Percentiles rank a stretch among this genome's conserved stretches.
Evolutionary conservation across 202 grass and related monocot species (phyloP).

Genomic region (Bolboschoenoplectus hybrid): DNA sequence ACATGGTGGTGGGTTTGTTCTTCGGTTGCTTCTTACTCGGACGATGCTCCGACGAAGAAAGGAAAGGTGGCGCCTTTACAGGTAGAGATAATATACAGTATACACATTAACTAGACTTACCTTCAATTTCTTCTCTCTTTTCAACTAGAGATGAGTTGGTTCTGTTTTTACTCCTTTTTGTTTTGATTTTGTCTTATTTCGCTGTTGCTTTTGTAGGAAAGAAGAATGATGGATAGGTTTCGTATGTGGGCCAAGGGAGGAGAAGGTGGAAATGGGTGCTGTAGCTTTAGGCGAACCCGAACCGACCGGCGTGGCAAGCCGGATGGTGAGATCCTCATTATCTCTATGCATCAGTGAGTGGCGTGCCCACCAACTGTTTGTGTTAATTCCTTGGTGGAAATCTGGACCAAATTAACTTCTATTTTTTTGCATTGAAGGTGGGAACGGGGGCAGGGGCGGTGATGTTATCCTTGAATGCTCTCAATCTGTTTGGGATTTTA

Average conservation of each 20-base stretch:
- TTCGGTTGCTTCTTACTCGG: neutral
- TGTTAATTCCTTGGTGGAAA: conserved; percentile 37
- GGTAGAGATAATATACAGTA: neutral
- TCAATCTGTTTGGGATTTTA: conserved; percentile 83
- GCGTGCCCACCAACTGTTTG: conserved; percentile 21
- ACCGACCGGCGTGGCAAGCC: conserved; percentile 59
- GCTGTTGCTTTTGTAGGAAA: conserved; percentile 46
- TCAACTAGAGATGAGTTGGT: neutral
- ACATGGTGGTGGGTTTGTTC: conserved; percentile 24
- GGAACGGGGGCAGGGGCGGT: conserved; percentile 83
- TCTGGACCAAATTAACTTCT: neutral
- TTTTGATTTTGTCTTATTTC: neutral
- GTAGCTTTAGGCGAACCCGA: conserved; percentile 70
- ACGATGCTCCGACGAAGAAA: conserved; percentile 34
- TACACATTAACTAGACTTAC: neutral
- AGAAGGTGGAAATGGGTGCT: conserved; percentile 69
- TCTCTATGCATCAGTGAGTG: neutral
- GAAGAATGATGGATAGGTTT: conserved; percentile 78
- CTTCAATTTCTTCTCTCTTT: neutral
- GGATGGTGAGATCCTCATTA: conserved; percentile 51
- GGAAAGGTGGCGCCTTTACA: conserved; percentile 42
- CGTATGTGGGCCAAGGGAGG: conserved; percentile 77
- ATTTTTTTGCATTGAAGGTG: conserved; percentile 50
- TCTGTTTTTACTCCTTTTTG: neutral
- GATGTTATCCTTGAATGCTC: conserved; percentile 96